These are phyloP conservation scores for Heterobasidion parviporum DNA, from an alignment of 1,284 basidiomycete genomes.

Conservation along the genomic window DNA sequence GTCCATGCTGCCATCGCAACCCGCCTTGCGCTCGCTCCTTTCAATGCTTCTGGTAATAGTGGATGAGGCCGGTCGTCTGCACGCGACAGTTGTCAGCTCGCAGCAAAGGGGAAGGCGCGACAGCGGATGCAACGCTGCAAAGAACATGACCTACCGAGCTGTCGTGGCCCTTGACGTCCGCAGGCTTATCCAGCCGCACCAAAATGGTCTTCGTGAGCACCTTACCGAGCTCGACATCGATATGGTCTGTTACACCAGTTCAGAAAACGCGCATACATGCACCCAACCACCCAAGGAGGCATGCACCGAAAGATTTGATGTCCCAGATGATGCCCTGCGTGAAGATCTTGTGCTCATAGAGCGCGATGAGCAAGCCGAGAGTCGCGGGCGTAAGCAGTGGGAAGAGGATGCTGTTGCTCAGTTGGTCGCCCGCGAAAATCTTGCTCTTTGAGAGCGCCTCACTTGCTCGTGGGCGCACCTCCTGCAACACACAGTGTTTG, in stretches of 20 bases:
- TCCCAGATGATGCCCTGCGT: constrained; percentile 96
- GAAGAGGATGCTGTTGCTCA: constrained; percentile 96
- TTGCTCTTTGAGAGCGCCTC: constrained; percentile 91
- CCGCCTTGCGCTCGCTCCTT: constrained; percentile 39
- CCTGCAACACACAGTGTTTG: constrained; percentile 29
- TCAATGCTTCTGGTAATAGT: constrained; percentile 87
- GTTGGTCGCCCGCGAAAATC: constrained; percentile 96
- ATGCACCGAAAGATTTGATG: constrained; percentile 91
- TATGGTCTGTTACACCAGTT: constrained; percentile 31
- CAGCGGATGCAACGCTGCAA: not conserved
- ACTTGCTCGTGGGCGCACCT: constrained; percentile 78
- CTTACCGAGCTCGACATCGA: constrained; percentile 95
- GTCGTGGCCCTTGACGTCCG: constrained; percentile 86
- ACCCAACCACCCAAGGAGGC: not conserved
- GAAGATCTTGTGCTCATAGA: constrained; percentile 99
- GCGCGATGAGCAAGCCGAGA: constrained; percentile 81
- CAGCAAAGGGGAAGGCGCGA: not conserved
- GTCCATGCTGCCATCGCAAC: too few species aligned
- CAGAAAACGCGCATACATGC: constrained; percentile 22
- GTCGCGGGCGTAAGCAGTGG: constrained; percentile 86
- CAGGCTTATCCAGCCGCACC: constrained; percentile 74
- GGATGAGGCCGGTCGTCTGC: constrained; percentile 87
- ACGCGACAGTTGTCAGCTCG: constrained; percentile 5
- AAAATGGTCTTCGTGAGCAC: constrained; percentile 95
- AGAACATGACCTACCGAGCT: constrained; percentile 56